A percentile compares a stretch with the other conserved stretches of the same genome.
Evolutionary conservation across 192 early-diverging fungal genomes (phyloP).

Genomic region (Backusella westeae): DNA sequence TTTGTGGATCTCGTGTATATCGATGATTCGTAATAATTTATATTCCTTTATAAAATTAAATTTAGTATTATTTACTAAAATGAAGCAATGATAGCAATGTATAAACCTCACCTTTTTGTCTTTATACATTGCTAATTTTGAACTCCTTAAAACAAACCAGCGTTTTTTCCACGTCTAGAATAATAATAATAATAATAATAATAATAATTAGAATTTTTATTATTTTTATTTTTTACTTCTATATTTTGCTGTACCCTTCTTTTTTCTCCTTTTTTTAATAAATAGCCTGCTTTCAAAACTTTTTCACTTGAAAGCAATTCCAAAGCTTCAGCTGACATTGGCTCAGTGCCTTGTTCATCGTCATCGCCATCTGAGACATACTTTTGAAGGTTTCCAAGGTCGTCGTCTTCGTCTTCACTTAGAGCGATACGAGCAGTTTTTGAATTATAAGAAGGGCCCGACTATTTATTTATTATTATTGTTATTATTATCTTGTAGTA

Average conservation of each 20-base stretch:
- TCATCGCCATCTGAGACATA: constrained; percentile 39
- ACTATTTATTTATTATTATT: background rate
- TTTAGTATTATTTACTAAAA: background rate
- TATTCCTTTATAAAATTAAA: constrained; percentile 58
- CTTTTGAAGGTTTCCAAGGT: constrained; percentile 7
- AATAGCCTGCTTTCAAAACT: constrained; percentile 53
- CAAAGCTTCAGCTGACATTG: constrained; percentile 32
- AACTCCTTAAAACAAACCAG: constrained; percentile 83
- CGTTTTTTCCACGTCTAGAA: constrained; percentile 78
- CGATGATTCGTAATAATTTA: constrained; percentile 71
- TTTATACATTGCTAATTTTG: constrained; percentile 82
- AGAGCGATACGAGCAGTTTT: constrained; percentile 18
- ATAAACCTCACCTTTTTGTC: constrained; percentile 63
- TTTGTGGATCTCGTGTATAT: constrained; percentile 66
- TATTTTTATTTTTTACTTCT: constrained; percentile 17
- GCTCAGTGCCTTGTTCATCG: constrained; percentile 19
- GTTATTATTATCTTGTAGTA: background rate
- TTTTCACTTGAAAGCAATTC: constrained; percentile 53
- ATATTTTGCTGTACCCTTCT: constrained; percentile 42
- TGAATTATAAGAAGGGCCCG: background rate
- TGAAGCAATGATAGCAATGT: background rate
- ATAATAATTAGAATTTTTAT: background rate
- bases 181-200: background rate
- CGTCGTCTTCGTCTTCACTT: constrained; percentile 37
- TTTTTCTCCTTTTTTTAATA: constrained; percentile 57